phyloP scores from a whole-genome alignment of 306 rosid species.

The Arachis stenosperma region DNA sequence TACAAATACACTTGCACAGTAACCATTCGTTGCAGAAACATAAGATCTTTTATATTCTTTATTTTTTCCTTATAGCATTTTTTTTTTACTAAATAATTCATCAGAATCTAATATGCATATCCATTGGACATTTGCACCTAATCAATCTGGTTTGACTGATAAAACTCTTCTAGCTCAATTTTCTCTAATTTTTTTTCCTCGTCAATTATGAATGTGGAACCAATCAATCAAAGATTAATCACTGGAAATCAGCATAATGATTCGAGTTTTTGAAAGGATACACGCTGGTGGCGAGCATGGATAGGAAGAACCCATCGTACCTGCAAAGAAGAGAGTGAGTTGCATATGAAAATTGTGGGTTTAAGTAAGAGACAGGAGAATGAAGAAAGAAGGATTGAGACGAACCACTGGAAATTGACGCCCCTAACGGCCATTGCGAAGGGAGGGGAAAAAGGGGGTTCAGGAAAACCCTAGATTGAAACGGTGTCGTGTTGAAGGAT shows the following conservation, averaged over 20 bases:
- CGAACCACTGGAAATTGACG: slow-evolving; percentile 80
- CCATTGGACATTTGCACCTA: too few species aligned
- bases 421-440: slow-evolving; percentile 70
- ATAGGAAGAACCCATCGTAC: slow-evolving; percentile 90
- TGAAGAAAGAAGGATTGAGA: background rate
- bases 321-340: slow-evolving; percentile 43
- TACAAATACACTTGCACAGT: background rate
- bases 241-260: slow-evolving; percentile 15
- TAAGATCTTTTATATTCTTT: background rate
- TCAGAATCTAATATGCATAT: too few species aligned
- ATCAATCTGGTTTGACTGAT: too few species aligned
- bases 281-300: slow-evolving; percentile 86
- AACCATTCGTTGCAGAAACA: background rate
- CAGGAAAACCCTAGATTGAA: slow-evolving; percentile 39
- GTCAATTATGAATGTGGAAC: slow-evolving; percentile 14
- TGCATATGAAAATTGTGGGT: background rate
- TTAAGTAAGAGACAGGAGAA: background rate
- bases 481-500: slow-evolving; percentile 26
- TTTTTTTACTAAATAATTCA: too few species aligned
- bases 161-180: too few species aligned
- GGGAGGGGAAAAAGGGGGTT: background rate
- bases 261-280: slow-evolving; percentile 56
- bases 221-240: background rate
- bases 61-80: background rate
- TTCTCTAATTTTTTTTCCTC: background rate